Evolutionary conservation across 495 filamentous ascomycete species (phyloP), one percentile per base, ranked within the genome.

Genomic region (Podospora anserina): DNA sequence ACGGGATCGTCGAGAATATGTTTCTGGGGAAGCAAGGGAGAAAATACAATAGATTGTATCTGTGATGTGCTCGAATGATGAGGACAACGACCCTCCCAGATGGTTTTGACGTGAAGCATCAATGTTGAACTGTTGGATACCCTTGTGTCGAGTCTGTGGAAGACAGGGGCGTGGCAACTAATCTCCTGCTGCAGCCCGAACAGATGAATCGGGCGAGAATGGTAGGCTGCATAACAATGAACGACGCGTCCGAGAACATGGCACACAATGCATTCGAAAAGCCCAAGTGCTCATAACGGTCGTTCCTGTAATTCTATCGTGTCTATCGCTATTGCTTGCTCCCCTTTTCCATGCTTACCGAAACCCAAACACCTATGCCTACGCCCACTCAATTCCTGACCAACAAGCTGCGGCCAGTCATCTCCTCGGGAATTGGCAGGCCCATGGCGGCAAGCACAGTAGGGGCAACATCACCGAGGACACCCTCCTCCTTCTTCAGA

Each of bases 401-500:
- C 74, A 99, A 80, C 71, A 99, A 85, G 81, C 86, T 96, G 72
- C 81, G 79, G 54, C 95, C 94, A 58, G 89, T 89, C 95, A 99
- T 99, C 81, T 96, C 94, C 75, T 89, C 86, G 16, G 96, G 94
- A 78, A 96, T 87, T 20, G 88, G 86, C 66, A 99, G 81, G 26
- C 95, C 96, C 94, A 99, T 97, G 70, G 87, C 88, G 39, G 88
- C 91, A 56, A 99, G 84, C 64, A 99, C 76, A 49, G 95, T 99
- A 2, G 96, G 96, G 11, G 95, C 95, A 60, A 99, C 95, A 79
- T 99, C 95, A 63, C 95, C 95, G 64, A 99, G 82, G 20, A 99
- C 96, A 77, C 94, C 95, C 61, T 74, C 76, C 44, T 85, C 82
- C 83, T 93, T 92, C 84, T 92, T 91, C 75, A 99, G 80, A 73